A percentile compares a stretch with the other conserved stretches of the same genome.
phyloP scores from a whole-genome alignment of 1,284 basidiomycete species.

The Cryptococcus wingfieldii region DNA sequence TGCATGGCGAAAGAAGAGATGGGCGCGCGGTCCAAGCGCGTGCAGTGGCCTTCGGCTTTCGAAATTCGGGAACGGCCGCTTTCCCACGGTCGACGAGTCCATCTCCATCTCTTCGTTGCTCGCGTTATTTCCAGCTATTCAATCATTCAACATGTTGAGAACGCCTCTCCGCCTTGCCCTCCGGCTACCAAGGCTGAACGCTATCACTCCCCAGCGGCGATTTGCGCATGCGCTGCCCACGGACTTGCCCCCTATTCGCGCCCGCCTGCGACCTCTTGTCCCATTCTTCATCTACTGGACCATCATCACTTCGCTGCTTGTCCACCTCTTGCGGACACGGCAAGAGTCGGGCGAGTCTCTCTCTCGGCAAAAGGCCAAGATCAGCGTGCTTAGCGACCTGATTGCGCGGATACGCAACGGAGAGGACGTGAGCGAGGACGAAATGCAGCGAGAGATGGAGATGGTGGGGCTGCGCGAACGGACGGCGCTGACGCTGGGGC shows the following conservation, averaged over 20 bases:
- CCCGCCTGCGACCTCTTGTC: slow-evolving; percentile 39
- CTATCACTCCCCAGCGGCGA: neutral
- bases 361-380: slow-evolving; percentile 31
- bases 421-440: slow-evolving; percentile 26
- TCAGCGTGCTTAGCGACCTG: slow-evolving; percentile 35
- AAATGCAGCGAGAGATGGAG: slow-evolving; percentile 45
- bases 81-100: no score
- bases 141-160: no score
- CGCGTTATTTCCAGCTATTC: no score
- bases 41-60: neutral
- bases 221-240: slow-evolving; percentile 4
- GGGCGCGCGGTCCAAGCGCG: neutral
- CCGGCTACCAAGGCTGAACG: no score
- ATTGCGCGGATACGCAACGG: slow-evolving; percentile 19
- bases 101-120: no score
- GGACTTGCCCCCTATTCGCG: slow-evolving; percentile 35
- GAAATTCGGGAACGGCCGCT: no score
- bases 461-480: slow-evolving; percentile 46
- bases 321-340: slow-evolving; percentile 36
- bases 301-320: slow-evolving; percentile 42
- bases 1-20: neutral
- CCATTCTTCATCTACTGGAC: slow-evolving; percentile 48
- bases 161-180: no score
- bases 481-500: slow-evolving; percentile 7
- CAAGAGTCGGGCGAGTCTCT: slow-evolving; percentile 27